Base-by-base conservation (phyloP, 495 filamentous ascomycete genomes). In the Aspergillus steynii region DNA sequence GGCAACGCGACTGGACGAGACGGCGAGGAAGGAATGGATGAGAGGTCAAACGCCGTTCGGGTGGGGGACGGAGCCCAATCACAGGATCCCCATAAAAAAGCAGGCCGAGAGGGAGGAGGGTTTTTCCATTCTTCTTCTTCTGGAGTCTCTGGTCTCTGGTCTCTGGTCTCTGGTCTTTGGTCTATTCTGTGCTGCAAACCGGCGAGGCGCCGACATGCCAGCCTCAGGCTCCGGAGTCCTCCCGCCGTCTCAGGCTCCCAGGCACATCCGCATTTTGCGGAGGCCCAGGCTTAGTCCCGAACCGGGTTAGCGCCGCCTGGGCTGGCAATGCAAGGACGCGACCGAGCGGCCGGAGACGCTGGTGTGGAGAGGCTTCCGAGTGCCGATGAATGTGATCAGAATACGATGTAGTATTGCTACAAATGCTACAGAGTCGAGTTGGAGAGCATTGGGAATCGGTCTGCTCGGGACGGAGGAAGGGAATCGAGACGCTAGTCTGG, bases 341-440 rank as follows among this genome's bases (percentile, higher is more conserved):
- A 65, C 65, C 65, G 65, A 65, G 62, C 56, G 53, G 64, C 55
- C 58, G 61, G 61, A 67, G 56, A 59, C 34, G 6, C 53, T 60
- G 55, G 48, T 37, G 60, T 68, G 60, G 63, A 63, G 62, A 55
- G 58, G 56, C 53, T 64, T 68, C 66, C 66, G 66, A 69, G 66
- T 64, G 63, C 66, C 66, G 66, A 69, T 51, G 61, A 65, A 62
- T 65, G 63, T 61, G 58, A 68, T 58, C 55, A 45, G 32, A 34
- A 34, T 34, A 34, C 31, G 31, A 34, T 9, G 31, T 34, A 34
- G 31, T 9, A 32, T 53, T 20, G 20, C 20, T 20, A 20, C 20
- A 20, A 20, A 20, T 20, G 20, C 20, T 20, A 20, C 31, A 32
- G 31, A 32, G 31, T 32, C 3, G 31, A 32, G 31, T 32, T 20